These are phyloP conservation scores for Backusella tuberculispora DNA, from an alignment of 192 early-diverging fungal genomes.

Conservation along the genomic window DNA sequence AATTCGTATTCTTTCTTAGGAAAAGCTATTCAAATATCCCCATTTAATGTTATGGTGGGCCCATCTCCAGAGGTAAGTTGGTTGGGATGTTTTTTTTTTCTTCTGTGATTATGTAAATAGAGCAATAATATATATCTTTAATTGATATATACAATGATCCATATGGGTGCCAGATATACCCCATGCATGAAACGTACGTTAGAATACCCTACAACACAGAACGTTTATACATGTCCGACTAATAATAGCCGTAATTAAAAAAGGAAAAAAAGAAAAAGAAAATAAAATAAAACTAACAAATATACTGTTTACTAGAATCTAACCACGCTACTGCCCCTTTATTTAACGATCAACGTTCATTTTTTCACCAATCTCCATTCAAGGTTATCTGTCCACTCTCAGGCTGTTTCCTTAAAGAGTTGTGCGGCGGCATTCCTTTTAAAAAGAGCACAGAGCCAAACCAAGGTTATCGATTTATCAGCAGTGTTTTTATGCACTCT, in stretches of 20 bases:
- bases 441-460: neutral
- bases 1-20: neutral
- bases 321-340: neutral
- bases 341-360: neutral
- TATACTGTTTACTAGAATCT: neutral
- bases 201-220: neutral
- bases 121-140: neutral
- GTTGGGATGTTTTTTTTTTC: too few relatives aligned
- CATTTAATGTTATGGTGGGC: neutral
- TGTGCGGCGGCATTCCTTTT: neutral
- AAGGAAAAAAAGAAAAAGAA: too few relatives aligned
- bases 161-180: neutral
- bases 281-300: neutral
- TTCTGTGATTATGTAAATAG: neutral
- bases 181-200: neutral
- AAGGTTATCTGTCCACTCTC: neutral
- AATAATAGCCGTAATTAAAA: neutral
- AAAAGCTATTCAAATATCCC: neutral
- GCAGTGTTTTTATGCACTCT: neutral
- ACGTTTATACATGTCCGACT: neutral
- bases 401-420: neutral
- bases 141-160: neutral
- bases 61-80: constrained; percentile 1
- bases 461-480: neutral
- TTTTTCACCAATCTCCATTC: neutral